Base-by-base conservation (phyloP, 2,329 filamentous ascomycete genomes). In the Emmonsiellopsis sp. region DNA sequence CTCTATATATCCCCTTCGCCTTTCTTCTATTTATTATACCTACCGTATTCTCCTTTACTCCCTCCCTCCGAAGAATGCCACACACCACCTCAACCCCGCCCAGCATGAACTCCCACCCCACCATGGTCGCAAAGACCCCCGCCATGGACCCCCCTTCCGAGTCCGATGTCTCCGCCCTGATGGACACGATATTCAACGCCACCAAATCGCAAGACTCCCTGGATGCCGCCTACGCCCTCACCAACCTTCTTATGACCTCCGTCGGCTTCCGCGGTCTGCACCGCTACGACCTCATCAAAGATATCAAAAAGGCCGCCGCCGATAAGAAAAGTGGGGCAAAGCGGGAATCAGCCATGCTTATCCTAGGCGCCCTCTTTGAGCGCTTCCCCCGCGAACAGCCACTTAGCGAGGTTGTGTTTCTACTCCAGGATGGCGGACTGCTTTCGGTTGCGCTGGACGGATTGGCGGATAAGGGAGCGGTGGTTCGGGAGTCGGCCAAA, bases 301-400 rank as follows among this genome's bases (percentile, higher is more conserved):
- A 81, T 58, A 77, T 85, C 63, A 81, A 81, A 65, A 87, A 95
- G 78, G 88, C 88, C 39, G 90, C 92, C 3, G 75, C 78, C 62
- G 90, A 97, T 74, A 98, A 97, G 83, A 98, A 98, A 79, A 91
- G 85, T 71, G 86, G 86, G 13, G 79, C 86, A 40, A 83, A 82
- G 62, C 82, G 92, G 63, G 93, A 98, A 74, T 89, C 90, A 65
- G 87, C 91, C 60, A 94, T 97, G 83, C 94, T 96, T 70, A 85
- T 95, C 42, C 80, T 97, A 27, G 93, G 94, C 54, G 92, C 94
- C 52, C 77, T 98, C 46, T 92, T 97, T 64, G 93, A 98, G 77
- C 84, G 87, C 42, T 87, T 97, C 65, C 88, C 90, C 45, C 76
- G 83, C 46, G 81, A 84, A 60, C 86, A 93, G 66, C 85, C 83